phyloP scores from a whole-genome alignment of 768 basidiomycete species.

The Auricularia sp. region DNA sequence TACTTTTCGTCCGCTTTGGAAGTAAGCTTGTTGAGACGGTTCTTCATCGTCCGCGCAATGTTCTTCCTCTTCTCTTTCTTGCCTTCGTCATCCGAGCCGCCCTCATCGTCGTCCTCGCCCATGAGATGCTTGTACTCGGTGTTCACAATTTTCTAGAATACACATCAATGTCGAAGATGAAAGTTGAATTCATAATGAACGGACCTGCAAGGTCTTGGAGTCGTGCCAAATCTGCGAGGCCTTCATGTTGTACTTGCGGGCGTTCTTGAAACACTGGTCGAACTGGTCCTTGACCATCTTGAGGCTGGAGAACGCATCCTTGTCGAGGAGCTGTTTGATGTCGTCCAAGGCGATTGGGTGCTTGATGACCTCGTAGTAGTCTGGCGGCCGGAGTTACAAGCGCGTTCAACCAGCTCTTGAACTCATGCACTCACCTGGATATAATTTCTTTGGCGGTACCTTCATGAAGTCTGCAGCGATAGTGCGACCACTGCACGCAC shows the following conservation, averaged over 20 bases:
- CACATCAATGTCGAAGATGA: slow-evolving; percentile 3
- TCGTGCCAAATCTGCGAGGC: slow-evolving; percentile 72
- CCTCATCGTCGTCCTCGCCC: slow-evolving; percentile 31
- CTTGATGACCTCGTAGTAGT: slow-evolving; percentile 76
- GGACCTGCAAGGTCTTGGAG: slow-evolving; percentile 71
- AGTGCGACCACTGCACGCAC: slow-evolving; percentile 4
- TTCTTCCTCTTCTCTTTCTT: slow-evolving; percentile 48
- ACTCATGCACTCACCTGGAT: slow-evolving; percentile 4
- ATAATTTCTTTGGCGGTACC: slow-evolving; percentile 11
- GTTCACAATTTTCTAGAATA: slow-evolving; percentile 33
- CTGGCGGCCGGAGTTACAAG: slow-evolving; percentile 26
- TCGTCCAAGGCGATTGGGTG: slow-evolving; percentile 81
- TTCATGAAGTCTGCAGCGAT: slow-evolving; percentile 24
- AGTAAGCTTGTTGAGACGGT: slow-evolving; percentile 59
- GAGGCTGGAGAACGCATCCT: slow-evolving; percentile 47
- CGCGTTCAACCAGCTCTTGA: neutral
- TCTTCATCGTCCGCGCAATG: slow-evolving; percentile 55
- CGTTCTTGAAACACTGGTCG: slow-evolving; percentile 71
- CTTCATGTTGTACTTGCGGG: slow-evolving; percentile 71
- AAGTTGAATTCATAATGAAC: slow-evolving; percentile 20
- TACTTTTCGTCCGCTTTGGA: slow-evolving; percentile 64
- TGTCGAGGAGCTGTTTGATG: slow-evolving; percentile 70
- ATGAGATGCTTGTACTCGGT: slow-evolving; percentile 38
- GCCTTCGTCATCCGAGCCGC: slow-evolving; percentile 32
- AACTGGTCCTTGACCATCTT: slow-evolving; percentile 61